Evolutionary conservation across 2,329 filamentous ascomycete genomes (phyloP), one percentile per base, ranked within the genome.

Genomic region (Didymella sp.): DNA sequence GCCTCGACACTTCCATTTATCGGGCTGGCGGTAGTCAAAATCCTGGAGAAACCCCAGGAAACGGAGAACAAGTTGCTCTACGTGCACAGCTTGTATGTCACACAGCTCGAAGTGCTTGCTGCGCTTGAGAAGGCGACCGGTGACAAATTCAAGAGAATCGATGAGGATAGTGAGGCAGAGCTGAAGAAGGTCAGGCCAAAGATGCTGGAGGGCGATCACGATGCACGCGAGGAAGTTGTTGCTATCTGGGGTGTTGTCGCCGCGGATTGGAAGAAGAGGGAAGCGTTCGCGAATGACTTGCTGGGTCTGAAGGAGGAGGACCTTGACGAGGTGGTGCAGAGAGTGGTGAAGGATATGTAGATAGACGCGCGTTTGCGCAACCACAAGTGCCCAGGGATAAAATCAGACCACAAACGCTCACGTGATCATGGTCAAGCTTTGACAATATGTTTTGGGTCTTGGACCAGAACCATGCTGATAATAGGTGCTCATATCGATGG

Each of bases 61-160:
- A 87, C 85, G 0, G 78, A 75, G 13, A 89, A 89, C 66, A 79
- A 81, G 60, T 82, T 87, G 62, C 68, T 89, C 8, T 81, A 82
- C 44, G 77, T 89, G 13, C 81, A 85, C 12, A 85, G 83, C 4
- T 83, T 86, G 61, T 80, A 81, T 24, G 79, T 83, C 0, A 84
- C 83, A 4, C 86, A 89, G 71, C 84, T 85, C 13, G 79, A 89
- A 65, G 73, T 89, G 1, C 69, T 89, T 3, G 72, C 71, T n/a
- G 72, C 80, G 2, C 71, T 85, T 13, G 84, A 89, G 70, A 80
- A 81, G 54, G 77, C 78, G 4, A 84, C 82, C 0, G 81, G 80
- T 1, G 69, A 75, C 7, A 81, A 80, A 56, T 88, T 82, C 75
- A 74, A 79, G 2, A 74, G 85, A 3, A 78, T 77, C 11, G 69